phyloP scores from a whole-genome alignment of 2,329 filamentous ascomycete genomes.

The Ramichloridium luteum region DNA sequence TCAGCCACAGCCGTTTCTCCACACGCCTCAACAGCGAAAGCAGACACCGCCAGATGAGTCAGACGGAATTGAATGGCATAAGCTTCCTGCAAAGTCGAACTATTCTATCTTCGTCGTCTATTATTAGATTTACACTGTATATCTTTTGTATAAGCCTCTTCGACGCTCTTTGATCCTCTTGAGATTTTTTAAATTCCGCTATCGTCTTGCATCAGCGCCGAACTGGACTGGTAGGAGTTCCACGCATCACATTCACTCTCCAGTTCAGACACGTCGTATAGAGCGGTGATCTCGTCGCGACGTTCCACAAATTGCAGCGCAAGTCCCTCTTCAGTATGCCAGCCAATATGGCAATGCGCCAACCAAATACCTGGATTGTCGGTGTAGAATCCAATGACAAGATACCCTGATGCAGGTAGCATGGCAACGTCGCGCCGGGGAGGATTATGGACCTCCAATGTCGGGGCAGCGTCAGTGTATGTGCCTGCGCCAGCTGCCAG shows the following conservation, averaged over 20 bases:
- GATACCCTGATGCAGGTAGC: slow-evolving; percentile 22
- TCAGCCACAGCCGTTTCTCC: too few relatives aligned
- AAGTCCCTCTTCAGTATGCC: slow-evolving; percentile 22
- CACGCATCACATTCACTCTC: slow-evolving; percentile 5
- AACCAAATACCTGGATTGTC: slow-evolving; percentile 20
- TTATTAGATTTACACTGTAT: too few relatives aligned
- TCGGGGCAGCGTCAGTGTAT: slow-evolving; percentile 22
- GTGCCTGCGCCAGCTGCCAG: slow-evolving; percentile 26
- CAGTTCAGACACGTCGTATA: slow-evolving; percentile 7
- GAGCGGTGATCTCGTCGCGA: slow-evolving; percentile 8
- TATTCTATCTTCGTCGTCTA: too few relatives aligned
- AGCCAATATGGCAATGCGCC: slow-evolving; percentile 20
- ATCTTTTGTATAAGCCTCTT: too few relatives aligned
- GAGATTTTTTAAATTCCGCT: too few relatives aligned
- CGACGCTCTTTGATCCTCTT: too few relatives aligned
- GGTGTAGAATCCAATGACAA: slow-evolving; percentile 23
- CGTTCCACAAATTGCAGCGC: slow-evolving; percentile 20
- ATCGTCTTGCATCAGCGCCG: neutral
- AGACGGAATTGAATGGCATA: too few relatives aligned
- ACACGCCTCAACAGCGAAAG: too few relatives aligned
- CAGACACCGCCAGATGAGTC: too few relatives aligned
- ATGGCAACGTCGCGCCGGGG: slow-evolving; percentile 23
- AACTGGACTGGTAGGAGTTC: neutral
- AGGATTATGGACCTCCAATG: slow-evolving; percentile 24
- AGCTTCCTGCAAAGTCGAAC: too few relatives aligned